Evolutionary conservation across 202 grass and related monocot species (phyloP), one percentile per base, ranked within the genome.

Genomic region (Hordeum pubiflorum): DNA sequence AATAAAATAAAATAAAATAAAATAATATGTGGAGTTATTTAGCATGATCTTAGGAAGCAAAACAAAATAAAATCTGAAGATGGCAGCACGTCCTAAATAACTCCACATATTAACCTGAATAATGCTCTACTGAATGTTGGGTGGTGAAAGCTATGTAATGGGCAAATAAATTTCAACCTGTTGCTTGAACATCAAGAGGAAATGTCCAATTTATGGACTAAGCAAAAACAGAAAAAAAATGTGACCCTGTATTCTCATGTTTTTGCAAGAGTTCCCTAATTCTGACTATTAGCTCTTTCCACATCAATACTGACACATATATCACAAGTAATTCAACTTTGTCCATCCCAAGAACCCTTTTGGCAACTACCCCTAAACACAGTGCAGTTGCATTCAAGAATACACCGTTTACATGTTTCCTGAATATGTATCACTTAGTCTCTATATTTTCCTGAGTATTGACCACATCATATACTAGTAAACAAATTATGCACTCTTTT

Each of bases 81-180:
- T 55, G 81, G 34, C 72, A 77, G 50, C 41, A 64, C 36, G 65
- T 23, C 57, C 29, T 60, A 74, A 61, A 31, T 41, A 85, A 74
- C 75, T 46, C 80, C 12, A 17, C 31, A 82, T 77, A 46, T 63
- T 39, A 23, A 75, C 54, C 31, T 12, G 2, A 61, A 41, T 44
- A 48, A 31, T 72, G 17, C 11, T 79, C 31, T 69, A 34, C 10
- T 41, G 27, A 3, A 43, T 39, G 72, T 22, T 75, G 10, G 6
- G 15, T 15, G 39, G 12, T 70, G 39, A 23, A 46, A 70, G 3
- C 7, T 44, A 69, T 43, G 64, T 7, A 68, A 68, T 23, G n/a
- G 18, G 36, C 34, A 68, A 40, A 68, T 39, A 68, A 40, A 68
- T 68, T 10, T 68, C 33, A 39, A 68, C n/a, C 64, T 40, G 64